phyloP scores from a whole-genome alignment of 2,329 filamentous ascomycete species.

The Aciculosporium take region DNA sequence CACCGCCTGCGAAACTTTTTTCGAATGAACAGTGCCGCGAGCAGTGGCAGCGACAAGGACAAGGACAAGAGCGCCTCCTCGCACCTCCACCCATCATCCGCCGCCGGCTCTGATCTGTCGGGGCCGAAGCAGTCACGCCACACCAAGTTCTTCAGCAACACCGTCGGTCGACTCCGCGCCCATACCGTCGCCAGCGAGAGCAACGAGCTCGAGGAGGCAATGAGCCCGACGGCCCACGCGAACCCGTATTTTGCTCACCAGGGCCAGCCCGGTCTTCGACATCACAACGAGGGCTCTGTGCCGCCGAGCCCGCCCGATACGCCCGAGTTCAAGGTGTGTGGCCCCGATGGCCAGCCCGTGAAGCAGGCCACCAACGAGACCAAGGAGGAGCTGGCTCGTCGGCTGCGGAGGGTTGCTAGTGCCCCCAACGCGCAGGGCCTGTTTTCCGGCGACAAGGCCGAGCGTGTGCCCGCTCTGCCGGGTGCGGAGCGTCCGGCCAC shows the following conservation, averaged over 20 bases:
- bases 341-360: constrained; percentile 47
- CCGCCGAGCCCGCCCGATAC: constrained; percentile 88
- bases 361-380: constrained; percentile 60
- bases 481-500: constrained; percentile 61
- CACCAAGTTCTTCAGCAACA: constrained; percentile 75
- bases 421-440: constrained; percentile 93
- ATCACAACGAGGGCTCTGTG: constrained; percentile 88
- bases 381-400: constrained; percentile 88
- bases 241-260: constrained; percentile 98
- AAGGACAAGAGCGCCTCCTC: constrained; percentile 16
- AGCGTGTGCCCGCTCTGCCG: constrained; percentile 19
- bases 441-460: constrained; percentile 40
- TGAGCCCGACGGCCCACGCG: constrained; percentile 84
- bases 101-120: constrained; percentile 6
- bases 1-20: constrained; percentile 60
- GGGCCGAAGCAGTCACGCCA: constrained; percentile 56
- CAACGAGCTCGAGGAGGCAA: constrained; percentile 71
- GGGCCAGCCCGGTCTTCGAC: constrained; percentile 79
- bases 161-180: constrained; percentile 75
- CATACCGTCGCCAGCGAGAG: constrained; percentile 88
- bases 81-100: constrained; percentile 1
- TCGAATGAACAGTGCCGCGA: constrained; percentile 43
- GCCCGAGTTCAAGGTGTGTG: constrained; percentile 60
- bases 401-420: constrained; percentile 84
- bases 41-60: constrained; percentile 23